These are phyloP conservation scores for Suillus clintonianus DNA, from an alignment of 768 basidiomycete genomes.

Conservation along the genomic window DNA sequence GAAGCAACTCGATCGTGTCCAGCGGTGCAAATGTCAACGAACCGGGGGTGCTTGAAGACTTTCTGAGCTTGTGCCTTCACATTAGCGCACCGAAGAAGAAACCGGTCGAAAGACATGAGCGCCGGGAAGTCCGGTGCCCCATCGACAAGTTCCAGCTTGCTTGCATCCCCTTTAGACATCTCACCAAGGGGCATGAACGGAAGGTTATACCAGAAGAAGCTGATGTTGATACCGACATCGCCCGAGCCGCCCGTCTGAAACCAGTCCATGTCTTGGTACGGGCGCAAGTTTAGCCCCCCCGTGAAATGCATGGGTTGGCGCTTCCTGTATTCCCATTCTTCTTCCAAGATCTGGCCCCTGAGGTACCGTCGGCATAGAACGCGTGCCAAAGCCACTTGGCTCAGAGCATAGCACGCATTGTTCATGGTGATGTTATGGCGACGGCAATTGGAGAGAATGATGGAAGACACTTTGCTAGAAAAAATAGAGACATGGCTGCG, in stretches of 20 bases:
- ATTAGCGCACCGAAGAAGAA: slow-evolving; percentile 43
- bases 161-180: slow-evolving; percentile 5
- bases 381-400: slow-evolving; percentile 51
- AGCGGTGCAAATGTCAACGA: slow-evolving; percentile 38
- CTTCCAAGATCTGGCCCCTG: slow-evolving; percentile 44
- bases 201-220: slow-evolving; percentile 45
- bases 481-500: slow-evolving; percentile 23
- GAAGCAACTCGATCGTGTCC: slow-evolving; percentile 25
- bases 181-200: slow-evolving; percentile 48
- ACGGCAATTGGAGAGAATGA: slow-evolving; percentile 40
- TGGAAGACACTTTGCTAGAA: slow-evolving; percentile 28
- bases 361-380: slow-evolving; percentile 46
- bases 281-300: slow-evolving; percentile 53
- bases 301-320: slow-evolving; percentile 50
- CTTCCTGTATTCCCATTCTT: slow-evolving; percentile 54
- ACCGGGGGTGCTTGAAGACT: slow-evolving; percentile 43
- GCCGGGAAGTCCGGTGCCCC: slow-evolving; percentile 39
- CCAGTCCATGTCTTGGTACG: slow-evolving; percentile 49
- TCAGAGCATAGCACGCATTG: slow-evolving; percentile 47
- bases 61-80: slow-evolving; percentile 38
- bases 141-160: slow-evolving; percentile 34
- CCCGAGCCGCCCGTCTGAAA: slow-evolving; percentile 41
- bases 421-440: slow-evolving; percentile 48
- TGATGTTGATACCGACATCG: slow-evolving; percentile 44
- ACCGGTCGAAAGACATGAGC: slow-evolving; percentile 46